These are phyloP conservation scores for Sparassis latifolia DNA, from an alignment of 1,284 basidiomycete species.

Conservation along the genomic window DNA sequence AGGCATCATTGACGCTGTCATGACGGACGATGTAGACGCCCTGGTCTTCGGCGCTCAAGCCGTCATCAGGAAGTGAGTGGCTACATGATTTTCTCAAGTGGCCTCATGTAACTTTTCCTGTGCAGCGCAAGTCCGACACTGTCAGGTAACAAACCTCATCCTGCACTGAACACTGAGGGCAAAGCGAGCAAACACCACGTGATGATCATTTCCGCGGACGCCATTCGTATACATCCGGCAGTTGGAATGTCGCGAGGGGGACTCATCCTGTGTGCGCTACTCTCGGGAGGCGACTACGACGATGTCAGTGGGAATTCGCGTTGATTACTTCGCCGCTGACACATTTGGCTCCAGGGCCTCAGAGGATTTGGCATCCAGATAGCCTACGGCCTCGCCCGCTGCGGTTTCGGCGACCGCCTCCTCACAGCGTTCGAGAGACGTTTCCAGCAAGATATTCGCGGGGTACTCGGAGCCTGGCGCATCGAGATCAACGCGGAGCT, in stretches of 20 bases:
- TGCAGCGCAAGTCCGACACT: constrained; percentile 67
- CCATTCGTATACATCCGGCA: no score
- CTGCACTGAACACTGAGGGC: constrained; percentile 55
- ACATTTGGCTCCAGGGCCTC: constrained; percentile 44
- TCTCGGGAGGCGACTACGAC: constrained; percentile 90
- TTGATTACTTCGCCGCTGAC: no score
- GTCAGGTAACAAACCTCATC: constrained; percentile 59
- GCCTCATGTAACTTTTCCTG: neutral
- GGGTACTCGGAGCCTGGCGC: constrained; percentile 61
- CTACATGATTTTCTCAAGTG: neutral
- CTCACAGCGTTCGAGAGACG: constrained; percentile 51
- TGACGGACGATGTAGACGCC: constrained; percentile 92
- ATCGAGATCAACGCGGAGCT: constrained; percentile 62
- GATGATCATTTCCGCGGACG: neutral
- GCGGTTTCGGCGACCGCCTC: constrained; percentile 67
- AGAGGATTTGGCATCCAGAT: constrained; percentile 55
- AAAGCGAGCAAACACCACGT: constrained; percentile 37
- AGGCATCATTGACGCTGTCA: constrained; percentile 82
- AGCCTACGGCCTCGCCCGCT: constrained; percentile 62
- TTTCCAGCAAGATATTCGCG: constrained; percentile 37
- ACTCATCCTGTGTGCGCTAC: constrained; percentile 79
- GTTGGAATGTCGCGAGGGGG: constrained; percentile 38
- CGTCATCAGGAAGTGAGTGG: constrained; percentile 70
- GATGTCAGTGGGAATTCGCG: no score
- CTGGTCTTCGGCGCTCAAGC: constrained; percentile 84